A percentile compares a stretch with the other conserved stretches of the same genome.
phyloP scores from a whole-genome alignment of 1,284 basidiomycete species.

The Rhodotorula sp. region DNA sequence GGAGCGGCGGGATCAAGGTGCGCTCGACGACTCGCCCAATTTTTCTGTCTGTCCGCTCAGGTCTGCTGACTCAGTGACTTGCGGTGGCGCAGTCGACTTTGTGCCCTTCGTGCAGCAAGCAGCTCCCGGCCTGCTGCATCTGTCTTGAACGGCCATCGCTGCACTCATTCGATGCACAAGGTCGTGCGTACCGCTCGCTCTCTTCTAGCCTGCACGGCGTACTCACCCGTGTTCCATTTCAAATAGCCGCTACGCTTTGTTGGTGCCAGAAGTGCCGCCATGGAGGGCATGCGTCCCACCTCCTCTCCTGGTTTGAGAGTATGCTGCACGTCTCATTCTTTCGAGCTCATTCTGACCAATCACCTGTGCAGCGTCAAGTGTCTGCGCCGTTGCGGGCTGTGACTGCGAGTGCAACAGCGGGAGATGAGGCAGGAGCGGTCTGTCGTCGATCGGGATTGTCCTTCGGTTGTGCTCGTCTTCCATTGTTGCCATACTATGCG shows the following conservation, averaged over 20 bases:
- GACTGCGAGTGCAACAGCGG: constrained; percentile 22
- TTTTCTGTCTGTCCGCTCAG: too few relatives aligned
- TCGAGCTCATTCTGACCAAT: background rate
- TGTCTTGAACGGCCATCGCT: constrained; percentile 39
- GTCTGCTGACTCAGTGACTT: background rate
- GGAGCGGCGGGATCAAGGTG: constrained; percentile 24
- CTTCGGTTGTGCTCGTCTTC: background rate
- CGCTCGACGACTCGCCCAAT: background rate
- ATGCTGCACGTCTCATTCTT: background rate
- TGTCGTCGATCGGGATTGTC: too few relatives aligned
- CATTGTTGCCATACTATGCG: background rate
- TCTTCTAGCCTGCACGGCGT: background rate
- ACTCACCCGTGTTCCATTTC: constrained; percentile 5
- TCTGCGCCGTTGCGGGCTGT: constrained; percentile 28
- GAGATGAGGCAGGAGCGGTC: background rate
- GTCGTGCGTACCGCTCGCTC: constrained; percentile 17
- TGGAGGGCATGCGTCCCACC: constrained; percentile 44
- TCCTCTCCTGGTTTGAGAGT: constrained; percentile 46
- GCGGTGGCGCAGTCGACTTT: constrained; percentile 26
- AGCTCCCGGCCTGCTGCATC: constrained; percentile 43
- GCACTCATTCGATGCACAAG: constrained; percentile 35
- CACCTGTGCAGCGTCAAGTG: background rate
- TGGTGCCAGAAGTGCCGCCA: constrained; percentile 43
- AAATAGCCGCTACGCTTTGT: constrained; percentile 27
- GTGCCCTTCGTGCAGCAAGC: constrained; percentile 45